Evolutionary conservation across 345 rosid species (phyloP), one percentile per base, ranked within the genome.

Genomic region (Rhizophora apiculata): DNA sequence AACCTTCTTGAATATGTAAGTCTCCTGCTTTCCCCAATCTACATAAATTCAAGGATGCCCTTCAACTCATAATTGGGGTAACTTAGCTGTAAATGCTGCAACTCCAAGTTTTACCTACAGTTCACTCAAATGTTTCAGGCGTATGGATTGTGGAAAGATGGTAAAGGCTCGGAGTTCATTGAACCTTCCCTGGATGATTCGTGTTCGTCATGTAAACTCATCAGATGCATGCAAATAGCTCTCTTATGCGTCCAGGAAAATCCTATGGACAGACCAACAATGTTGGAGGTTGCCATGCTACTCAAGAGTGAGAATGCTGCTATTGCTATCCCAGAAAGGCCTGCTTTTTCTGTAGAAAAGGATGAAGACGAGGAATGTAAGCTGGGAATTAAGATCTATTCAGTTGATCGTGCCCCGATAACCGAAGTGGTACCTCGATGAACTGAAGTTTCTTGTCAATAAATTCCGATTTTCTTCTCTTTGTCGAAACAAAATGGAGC

Each of bases 171-270:
- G 43, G 64, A 77, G 37, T 68, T 77, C 54, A 15, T 77, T 8
- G 77, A 77, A 24, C 21, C 74, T 15, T 19, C 22, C n/a, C 59
- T 75, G 4, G 74, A 75, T 8, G 74, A 75, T 27, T 57, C 66
- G 37, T 60, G 19, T 30, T 53, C 63, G 7, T 2, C 34, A 0
- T 76, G 67, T 56, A 65, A 70, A 34, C 49, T 76, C n/a, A 11
- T 53, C 51, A 70, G 56, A 54, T 76, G 79, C 67, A 11, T 76
- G 62, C 69, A 70, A 31, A 29, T 76, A 15, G 74, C 68, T 11
- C 39, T 70, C 10, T 31, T 76, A 24, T 76, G 79, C 19, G 74
- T 76, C 39, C 79, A 76, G 30, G 79, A 76, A 53, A 65, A 43
- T 60, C 70, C 74, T 20, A 16, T 6, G 11, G 71, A 75, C n/a